Conservation (phyloP, 2,329 filamentous ascomycete species). For the Talaromyces amestolkiae region DNA sequence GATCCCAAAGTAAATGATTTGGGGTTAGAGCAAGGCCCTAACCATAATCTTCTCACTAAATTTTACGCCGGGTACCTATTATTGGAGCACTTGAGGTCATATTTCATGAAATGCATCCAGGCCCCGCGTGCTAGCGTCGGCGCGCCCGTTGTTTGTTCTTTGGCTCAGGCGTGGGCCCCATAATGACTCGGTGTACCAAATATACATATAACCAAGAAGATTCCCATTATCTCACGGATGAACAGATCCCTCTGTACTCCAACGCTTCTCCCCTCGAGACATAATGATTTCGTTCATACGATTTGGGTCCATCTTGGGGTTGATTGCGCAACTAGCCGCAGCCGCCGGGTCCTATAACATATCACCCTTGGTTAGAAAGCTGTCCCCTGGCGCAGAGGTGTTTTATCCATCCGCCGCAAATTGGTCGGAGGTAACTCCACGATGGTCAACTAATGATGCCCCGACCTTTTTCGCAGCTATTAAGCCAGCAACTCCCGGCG, state of each 20-base stretch:
- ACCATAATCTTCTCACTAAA: not conserved
- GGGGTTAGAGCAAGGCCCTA: not conserved
- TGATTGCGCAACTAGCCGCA: not conserved
- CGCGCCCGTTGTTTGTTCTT: not conserved
- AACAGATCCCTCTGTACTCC: not conserved
- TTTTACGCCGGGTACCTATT: not conserved
- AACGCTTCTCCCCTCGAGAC: not conserved
- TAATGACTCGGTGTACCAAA: not conserved
- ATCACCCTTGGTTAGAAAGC: not conserved
- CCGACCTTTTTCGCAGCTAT: not conserved
- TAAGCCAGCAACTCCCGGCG: not conserved
- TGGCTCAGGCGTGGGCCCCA: not conserved
- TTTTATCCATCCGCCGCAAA: not conserved
- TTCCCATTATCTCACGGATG: not conserved
- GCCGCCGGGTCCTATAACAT: not conserved
- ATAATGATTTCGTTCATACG: not conserved
- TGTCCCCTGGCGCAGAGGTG: not conserved
- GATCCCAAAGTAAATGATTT: too few species aligned
- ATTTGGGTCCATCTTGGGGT: not conserved
- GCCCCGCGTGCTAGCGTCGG: not conserved
- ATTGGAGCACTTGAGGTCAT: not conserved
- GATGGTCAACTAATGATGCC: not conserved
- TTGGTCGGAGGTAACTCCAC: not conserved
- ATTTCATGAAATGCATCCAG: not conserved
- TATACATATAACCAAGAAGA: not conserved